Conservation (phyloP, 306 rosid species). For the Rosa chinensis region DNA sequence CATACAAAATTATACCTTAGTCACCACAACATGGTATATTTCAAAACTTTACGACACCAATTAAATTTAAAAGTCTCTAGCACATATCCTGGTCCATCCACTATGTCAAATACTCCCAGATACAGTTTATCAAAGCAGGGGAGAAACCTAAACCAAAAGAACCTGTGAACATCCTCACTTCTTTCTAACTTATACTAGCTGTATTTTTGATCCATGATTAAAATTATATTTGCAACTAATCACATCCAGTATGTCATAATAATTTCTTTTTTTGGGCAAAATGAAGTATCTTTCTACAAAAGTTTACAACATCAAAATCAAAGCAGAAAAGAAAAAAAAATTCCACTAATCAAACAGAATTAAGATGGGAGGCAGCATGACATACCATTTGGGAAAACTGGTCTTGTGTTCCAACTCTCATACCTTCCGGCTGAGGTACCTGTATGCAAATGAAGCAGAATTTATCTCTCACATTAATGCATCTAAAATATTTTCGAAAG, state of each 20-base stretch:
- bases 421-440: conserved; percentile 18
- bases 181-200: neutral
- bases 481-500: neutral
- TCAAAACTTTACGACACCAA: neutral
- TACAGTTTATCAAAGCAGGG: neutral
- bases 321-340: neutral
- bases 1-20: neutral
- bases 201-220: neutral
- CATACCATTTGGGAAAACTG: conserved; percentile 18
- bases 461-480: neutral
- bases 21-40: neutral
- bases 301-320: neutral
- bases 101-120: neutral
- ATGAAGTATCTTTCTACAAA: neutral
- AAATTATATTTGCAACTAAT: neutral
- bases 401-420: conserved; percentile 7
- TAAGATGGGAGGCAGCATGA: neutral
- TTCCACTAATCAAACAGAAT: neutral
- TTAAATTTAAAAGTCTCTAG: neutral
- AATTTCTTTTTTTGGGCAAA: neutral
- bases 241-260: neutral
- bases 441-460: conserved; percentile 8
- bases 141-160: neutral
- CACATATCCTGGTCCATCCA: neutral
- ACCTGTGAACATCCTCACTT: neutral